Percentiles rank a stretch among this genome's conserved stretches.
phyloP scores from a whole-genome alignment of 2,329 filamentous ascomycete genomes.

The Clonostachys solani region DNA sequence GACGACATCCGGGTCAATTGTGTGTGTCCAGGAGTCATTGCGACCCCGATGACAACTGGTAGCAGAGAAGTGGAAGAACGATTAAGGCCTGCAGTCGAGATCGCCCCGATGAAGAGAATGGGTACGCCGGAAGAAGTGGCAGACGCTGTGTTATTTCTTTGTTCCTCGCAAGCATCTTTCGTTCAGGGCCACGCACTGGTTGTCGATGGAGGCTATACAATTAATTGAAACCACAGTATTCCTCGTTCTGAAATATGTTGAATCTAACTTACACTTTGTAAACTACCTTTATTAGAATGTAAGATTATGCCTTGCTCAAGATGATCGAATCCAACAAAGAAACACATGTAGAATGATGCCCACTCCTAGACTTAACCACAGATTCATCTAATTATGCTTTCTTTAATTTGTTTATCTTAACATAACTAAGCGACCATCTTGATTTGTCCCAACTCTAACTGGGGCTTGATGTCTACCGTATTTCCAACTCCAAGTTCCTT shows the following conservation, averaged over 20 bases:
- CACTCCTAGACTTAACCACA: no score
- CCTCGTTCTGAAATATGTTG: not conserved
- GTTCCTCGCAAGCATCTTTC: conserved; percentile 42
- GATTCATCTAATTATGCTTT: no score
- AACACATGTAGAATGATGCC: not conserved
- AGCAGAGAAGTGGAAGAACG: conserved; percentile 28
- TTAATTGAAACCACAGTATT: conserved; percentile 22
- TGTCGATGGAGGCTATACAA: conserved; percentile 48
- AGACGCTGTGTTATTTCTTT: conserved; percentile 42
- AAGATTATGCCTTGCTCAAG: no score
- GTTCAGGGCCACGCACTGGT: conserved; percentile 46
- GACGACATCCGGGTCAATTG: conserved; percentile 30
- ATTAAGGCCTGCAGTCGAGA: conserved; percentile 34
- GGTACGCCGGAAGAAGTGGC: conserved; percentile 44
- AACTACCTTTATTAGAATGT: no score
- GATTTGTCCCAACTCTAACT: no score
- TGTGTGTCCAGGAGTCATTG: conserved; percentile 34
- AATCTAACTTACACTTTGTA: no score
- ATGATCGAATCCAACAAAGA: no score
- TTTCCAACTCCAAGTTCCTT: no score
- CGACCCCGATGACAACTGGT: conserved; percentile 39
- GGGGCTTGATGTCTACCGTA: no score
- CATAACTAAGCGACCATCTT: no score
- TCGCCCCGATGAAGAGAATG: conserved; percentile 47
- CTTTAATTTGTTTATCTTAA: no score